Evolutionary conservation across 306 rosid genomes (phyloP), one percentile per base, ranked within the genome.

Genomic region (Casuarina equisetifolia): DNA sequence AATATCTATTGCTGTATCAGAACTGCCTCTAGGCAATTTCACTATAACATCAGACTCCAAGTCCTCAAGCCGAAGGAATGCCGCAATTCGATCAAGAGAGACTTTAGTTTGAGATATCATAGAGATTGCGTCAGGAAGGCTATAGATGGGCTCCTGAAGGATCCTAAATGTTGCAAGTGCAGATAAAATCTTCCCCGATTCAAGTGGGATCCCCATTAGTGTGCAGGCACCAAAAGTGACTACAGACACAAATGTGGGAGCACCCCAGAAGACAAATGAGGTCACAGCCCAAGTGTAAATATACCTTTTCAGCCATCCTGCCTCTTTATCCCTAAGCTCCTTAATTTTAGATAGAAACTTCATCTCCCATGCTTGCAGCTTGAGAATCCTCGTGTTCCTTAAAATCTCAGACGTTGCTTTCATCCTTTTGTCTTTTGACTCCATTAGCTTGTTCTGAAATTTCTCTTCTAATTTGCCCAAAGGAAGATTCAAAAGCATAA

Each of bases 291-390:
- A 4, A 17, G 53, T 57, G 25, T 74, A 74, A 4, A 74, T 7
- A 48, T 15, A 80, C n/a, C 13, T 74, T 32, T 43, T 74, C 63
- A 80, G 32, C 70, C 71, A 80, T 10, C 71, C 61, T 58, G n/a
- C 4, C 70, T 80, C 83, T 0, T 5, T 7, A 11, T 38, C 39
- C 46, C 83, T 74, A 4, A 51, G 69, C 17, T 32, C 49, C 3
- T 6, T 25, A n/a, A 73, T 52, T 63, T 35, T 72, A 2, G 78
- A 64, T 11, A 69, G 54, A 46, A 80, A 80, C 69, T 69, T 74
- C 75, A 55, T 74, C 53, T 80, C 83, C 83, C 83, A 80, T 66
- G 62, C 78, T 67, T 80, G 75, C 16, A 74, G 43, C 52, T 80
- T 74, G 52, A 74, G 74, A 80, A 80, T 58, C 51, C 52, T 38